A percentile compares a stretch with the other conserved stretches of the same genome.
Evolutionary conservation across 2,329 filamentous ascomycete species (phyloP).

Genomic region (Chaetomiaceae sp.): DNA sequence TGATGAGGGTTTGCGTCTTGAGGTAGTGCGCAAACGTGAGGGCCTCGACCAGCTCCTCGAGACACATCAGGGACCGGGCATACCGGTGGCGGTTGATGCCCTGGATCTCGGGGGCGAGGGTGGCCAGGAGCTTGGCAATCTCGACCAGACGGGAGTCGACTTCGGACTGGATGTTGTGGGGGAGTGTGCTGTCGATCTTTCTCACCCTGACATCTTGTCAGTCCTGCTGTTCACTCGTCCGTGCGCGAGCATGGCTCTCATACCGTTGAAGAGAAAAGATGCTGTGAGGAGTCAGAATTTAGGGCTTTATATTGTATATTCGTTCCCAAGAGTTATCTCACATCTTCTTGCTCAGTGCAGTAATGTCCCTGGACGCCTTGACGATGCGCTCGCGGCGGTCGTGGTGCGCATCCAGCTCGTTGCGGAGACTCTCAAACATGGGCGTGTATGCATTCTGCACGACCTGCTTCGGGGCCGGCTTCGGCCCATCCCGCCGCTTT

Average conservation of each 20-base stretch:
- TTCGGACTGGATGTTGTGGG: slow-evolving; percentile 64
- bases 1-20: slow-evolving; percentile 67
- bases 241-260: slow-evolving; percentile 5
- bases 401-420: slow-evolving; percentile 90
- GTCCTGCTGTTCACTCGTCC: neutral
- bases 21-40: slow-evolving; percentile 87
- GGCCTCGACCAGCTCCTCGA: slow-evolving; percentile 94
- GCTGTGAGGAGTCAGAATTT: slow-evolving; percentile 49
- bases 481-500: slow-evolving; percentile 32
- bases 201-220: slow-evolving; percentile 54
- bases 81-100: slow-evolving; percentile 82
- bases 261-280: slow-evolving; percentile 84
- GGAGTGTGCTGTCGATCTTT: slow-evolving; percentile 57
- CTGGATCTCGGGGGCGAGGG: slow-evolving; percentile 67
- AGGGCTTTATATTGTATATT: neutral
- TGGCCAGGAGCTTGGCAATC: slow-evolving; percentile 64
- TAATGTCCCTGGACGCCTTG: slow-evolving; percentile 89
- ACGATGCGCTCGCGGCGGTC: slow-evolving; percentile 85
- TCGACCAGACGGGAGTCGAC: slow-evolving; percentile 63
- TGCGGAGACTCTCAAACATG: slow-evolving; percentile 82
- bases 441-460: slow-evolving; percentile 50
- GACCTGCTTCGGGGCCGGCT: slow-evolving; percentile 29
- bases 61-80: slow-evolving; percentile 69
- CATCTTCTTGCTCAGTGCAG: slow-evolving; percentile 96
- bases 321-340: no score